These are phyloP conservation scores for Colletotrichum godetiae DNA, from an alignment of 2,329 filamentous ascomycete genomes.

Conservation along the genomic window DNA sequence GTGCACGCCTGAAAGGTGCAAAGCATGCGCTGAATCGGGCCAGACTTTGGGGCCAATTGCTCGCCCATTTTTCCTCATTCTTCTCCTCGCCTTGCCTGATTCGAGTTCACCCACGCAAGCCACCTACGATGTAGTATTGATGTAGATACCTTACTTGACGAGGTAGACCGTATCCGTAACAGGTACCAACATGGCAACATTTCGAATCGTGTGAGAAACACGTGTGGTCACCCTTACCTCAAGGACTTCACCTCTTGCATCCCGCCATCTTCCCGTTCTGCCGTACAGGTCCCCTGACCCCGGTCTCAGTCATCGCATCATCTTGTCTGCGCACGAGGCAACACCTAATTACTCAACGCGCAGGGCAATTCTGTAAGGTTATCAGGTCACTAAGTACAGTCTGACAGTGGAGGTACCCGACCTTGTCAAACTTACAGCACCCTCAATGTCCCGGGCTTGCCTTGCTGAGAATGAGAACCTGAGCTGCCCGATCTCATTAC, in stretches of 20 bases:
- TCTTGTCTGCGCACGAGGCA: not conserved
- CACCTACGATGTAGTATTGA: too few relatives aligned
- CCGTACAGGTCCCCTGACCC: slow-evolving; percentile 6
- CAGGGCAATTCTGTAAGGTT: not conserved
- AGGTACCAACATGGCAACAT: too few relatives aligned
- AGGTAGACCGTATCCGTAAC: too few relatives aligned
- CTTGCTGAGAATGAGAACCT: not conserved
- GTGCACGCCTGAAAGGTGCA: not conserved
- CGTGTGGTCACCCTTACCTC: not conserved
- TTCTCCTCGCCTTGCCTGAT: not conserved
- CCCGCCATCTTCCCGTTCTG: not conserved
- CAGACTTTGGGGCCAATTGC: not conserved
- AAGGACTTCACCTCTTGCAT: not conserved
- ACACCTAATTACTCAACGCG: not conserved
- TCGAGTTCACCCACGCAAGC: not conserved
- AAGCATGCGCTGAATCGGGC: slow-evolving; percentile 15
- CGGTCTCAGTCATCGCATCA: not conserved
- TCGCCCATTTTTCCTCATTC: not conserved
- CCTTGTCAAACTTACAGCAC: not conserved
- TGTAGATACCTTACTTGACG: too few relatives aligned
- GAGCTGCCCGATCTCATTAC: not conserved
- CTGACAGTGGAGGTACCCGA: not conserved
- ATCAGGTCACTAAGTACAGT: not conserved
- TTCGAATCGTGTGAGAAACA: not conserved
- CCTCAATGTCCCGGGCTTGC: not conserved